A percentile compares a stretch with the other conserved stretches of the same genome.
These are phyloP conservation scores for Ogataea haglerorum DNA, from an alignment of 805 yeast genomes.

Conservation along the genomic window DNA sequence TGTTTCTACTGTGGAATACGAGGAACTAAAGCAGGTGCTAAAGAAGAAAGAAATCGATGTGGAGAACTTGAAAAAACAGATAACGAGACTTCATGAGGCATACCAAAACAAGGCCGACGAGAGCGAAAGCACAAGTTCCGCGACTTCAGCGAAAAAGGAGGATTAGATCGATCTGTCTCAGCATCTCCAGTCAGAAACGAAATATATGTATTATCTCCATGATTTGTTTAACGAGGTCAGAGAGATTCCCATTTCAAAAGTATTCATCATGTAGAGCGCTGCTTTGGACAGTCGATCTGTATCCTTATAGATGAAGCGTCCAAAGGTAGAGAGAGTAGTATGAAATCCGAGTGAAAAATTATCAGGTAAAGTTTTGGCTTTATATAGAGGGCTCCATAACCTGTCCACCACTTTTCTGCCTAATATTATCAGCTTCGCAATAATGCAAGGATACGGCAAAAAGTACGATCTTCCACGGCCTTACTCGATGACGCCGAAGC, in stretches of 20 bases:
- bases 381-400: conserved; percentile 7
- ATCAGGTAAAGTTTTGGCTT: not conserved
- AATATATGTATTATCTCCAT: conserved; percentile 29
- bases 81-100: conserved; percentile 39
- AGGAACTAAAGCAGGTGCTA: conserved; percentile 17
- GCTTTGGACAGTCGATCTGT: conserved; percentile 1
- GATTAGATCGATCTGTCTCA: conserved; percentile 1
- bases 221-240: conserved; percentile 28
- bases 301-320: conserved; percentile 5
- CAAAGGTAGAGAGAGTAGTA: not conserved
- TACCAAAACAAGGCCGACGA: conserved; percentile 37
- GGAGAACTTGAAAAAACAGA: conserved; percentile 41
- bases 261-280: conserved; percentile 25
- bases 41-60: conserved; percentile 20
- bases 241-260: conserved; percentile 33
- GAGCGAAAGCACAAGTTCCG: not conserved
- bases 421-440: not conserved
- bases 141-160: conserved; percentile 3
- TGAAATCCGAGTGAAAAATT: not conserved
- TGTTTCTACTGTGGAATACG: conserved; percentile 27
- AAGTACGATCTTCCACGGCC: conserved; percentile 42
- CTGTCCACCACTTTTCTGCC: not conserved
- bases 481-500: conserved; percentile 33
- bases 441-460: conserved; percentile 33
- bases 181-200: conserved; percentile 13